Conservation (phyloP, 306 rosid genomes). For the Vicia sativa region DNA sequence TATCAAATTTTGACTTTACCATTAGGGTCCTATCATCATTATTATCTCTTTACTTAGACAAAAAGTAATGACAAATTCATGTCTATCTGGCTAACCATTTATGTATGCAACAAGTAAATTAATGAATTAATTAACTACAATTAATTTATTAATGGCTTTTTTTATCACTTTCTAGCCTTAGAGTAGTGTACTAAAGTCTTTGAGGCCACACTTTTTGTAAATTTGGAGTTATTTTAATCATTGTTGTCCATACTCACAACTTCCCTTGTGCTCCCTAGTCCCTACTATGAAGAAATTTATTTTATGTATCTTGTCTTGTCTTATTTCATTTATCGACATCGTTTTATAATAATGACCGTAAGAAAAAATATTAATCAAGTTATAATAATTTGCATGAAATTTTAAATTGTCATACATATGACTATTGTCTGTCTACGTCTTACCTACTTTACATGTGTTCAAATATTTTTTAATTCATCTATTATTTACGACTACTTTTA, state of each 20-base stretch:
- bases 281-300: constrained; percentile 3
- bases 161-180: constrained; percentile 33
- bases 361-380: not conserved
- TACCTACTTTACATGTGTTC: not conserved
- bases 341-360: not conserved
- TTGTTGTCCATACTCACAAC: constrained; percentile 29
- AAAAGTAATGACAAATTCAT: constrained; percentile 49
- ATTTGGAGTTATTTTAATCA: constrained; percentile 45
- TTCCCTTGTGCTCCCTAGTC: constrained; percentile 29
- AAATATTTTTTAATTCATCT: not conserved
- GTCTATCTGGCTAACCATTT: constrained; percentile 49
- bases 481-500: not conserved
- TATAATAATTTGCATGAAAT: not conserved
- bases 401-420: not conserved
- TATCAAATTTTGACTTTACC: constrained; percentile 50
- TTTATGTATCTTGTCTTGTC: not conserved
- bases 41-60: constrained; percentile 53
- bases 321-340: not conserved
- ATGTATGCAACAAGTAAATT: constrained; percentile 43
- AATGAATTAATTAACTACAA: not conserved
- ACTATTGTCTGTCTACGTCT: not conserved
- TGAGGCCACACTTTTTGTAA: constrained; percentile 35
- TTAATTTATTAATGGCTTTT: constrained; percentile 4
- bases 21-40: constrained; percentile 46
- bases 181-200: constrained; percentile 23